A percentile compares a stretch with the other conserved stretches of the same genome.
phyloP scores from a whole-genome alignment of 371 early-diverging fungal species.

The Mucor irregularis region DNA sequence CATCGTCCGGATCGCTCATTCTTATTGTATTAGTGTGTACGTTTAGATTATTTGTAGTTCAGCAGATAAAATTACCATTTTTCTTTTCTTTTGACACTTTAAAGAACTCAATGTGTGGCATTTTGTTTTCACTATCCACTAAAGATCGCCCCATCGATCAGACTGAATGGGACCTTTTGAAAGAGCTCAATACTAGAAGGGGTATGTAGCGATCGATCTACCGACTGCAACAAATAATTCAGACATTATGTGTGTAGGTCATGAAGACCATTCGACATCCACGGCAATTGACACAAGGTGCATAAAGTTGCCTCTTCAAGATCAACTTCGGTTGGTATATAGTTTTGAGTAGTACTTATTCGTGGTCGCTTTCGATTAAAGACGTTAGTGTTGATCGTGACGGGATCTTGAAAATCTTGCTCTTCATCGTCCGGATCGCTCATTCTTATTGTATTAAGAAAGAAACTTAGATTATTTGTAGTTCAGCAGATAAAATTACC shows the following conservation, averaged over 20 bases:
- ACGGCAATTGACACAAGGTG: constrained; percentile 14
- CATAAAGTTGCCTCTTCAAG: constrained; percentile 3
- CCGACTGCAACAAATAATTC: too few species aligned
- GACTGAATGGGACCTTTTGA: constrained; percentile 40
- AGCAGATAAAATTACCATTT: not conserved
- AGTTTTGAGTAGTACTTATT: not conserved
- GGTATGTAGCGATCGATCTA: too few species aligned
- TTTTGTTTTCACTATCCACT: constrained; percentile 37
- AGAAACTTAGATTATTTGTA: not conserved
- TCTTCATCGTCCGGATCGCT: constrained; percentile 1
- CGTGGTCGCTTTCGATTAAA: not conserved
- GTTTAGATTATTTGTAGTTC: not conserved
- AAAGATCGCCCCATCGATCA: not conserved
- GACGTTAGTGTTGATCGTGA: not conserved
- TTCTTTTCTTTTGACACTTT: not conserved
- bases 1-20: not conserved
- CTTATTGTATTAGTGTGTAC: not conserved
- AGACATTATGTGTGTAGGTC: too few species aligned
- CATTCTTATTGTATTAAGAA: not conserved
- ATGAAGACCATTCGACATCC: constrained; percentile 42
- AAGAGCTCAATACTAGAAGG: constrained; percentile 49
- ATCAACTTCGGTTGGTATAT: not conserved
- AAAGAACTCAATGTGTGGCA: constrained; percentile 50
- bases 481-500: not conserved
- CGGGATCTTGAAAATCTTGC: constrained; percentile 17